Percentiles rank a stretch among this genome's conserved stretches.
Evolutionary conservation across 2,329 filamentous ascomycete species (phyloP).

Genomic region (Aspergillus costaricaensis): DNA sequence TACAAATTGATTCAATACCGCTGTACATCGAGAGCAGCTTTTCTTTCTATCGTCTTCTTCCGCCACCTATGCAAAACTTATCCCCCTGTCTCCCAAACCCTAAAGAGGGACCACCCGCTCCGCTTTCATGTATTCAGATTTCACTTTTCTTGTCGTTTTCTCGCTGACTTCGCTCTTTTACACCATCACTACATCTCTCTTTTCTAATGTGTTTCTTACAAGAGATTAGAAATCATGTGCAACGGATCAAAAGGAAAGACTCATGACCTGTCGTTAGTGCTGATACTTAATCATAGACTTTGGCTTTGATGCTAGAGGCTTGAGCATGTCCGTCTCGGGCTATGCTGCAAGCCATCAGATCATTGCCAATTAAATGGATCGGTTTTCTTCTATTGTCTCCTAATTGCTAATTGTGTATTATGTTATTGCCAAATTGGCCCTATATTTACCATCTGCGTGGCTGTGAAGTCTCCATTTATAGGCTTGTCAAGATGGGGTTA

Average conservation of each 20-base stretch:
- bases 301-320: conserved; percentile 26
- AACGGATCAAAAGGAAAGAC: conserved; percentile 27
- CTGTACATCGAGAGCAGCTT: conserved; percentile 2
- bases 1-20: background rate
- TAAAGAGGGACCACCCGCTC: conserved; percentile 6
- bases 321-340: background rate
- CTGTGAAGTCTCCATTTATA: background rate
- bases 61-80: background rate
- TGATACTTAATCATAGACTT: conserved; percentile 35
- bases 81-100: conserved; percentile 1
- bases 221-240: conserved; percentile 31
- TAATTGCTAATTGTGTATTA: background rate
- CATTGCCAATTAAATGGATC: background rate
- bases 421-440: background rate
- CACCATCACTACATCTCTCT: conserved; percentile 9
- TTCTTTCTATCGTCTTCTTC: background rate
- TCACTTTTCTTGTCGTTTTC: background rate
- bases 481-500: background rate
- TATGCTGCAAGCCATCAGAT: background rate
- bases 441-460: background rate
- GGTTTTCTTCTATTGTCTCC: background rate
- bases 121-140: conserved; percentile 17
- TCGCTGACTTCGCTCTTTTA: conserved; percentile 2
- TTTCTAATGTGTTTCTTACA: conserved; percentile 11
- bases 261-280: conserved; percentile 31